phyloP scores from a whole-genome alignment of 2,329 filamentous ascomycete species.

The Pseudodiploospora longispora region DNA sequence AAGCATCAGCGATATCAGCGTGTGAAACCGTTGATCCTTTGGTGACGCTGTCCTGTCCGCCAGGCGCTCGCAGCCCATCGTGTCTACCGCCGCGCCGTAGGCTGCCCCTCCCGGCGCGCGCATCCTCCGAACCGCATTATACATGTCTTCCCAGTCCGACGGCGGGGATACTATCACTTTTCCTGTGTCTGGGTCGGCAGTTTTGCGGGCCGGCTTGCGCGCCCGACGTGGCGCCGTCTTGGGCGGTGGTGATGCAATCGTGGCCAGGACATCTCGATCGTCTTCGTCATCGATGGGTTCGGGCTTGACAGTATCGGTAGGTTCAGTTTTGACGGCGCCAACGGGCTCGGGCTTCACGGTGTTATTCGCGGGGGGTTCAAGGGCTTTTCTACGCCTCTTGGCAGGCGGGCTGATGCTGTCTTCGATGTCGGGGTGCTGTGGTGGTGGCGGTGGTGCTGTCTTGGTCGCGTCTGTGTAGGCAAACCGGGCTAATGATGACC shows the following conservation, averaged over 20 bases:
- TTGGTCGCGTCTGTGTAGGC: constrained; percentile 23
- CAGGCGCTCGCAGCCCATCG: constrained; percentile 86
- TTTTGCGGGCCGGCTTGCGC: constrained; percentile 40
- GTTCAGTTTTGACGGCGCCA: constrained; percentile 14
- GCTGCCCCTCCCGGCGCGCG: constrained; percentile 46
- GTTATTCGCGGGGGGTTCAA: constrained; percentile 12
- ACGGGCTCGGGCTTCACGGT: constrained; percentile 31
- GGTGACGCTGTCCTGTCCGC: constrained; percentile 44
- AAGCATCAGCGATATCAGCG: constrained; percentile 80
- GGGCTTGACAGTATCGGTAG: constrained; percentile 27
- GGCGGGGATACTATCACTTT: constrained; percentile 48
- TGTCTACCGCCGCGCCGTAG: constrained; percentile 81
- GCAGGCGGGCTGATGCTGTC: constrained; percentile 35
- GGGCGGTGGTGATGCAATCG: constrained; percentile 16
- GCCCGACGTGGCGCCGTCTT: constrained; percentile 14
- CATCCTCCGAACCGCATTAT: constrained; percentile 71
- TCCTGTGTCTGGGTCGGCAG: constrained; percentile 32
- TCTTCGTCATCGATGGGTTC: constrained; percentile 25
- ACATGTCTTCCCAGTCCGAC: constrained; percentile 76
- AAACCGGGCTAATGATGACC: constrained; percentile 41
- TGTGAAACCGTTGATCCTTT: constrained; percentile 68
- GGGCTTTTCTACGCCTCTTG: constrained; percentile 21
- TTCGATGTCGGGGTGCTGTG: constrained; percentile 43
- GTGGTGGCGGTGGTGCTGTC: constrained; percentile 14
- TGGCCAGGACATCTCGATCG: constrained; percentile 12